Evolutionary conservation across 257 asterid species (phyloP).

Genomic region (Perilla frutescens): DNA sequence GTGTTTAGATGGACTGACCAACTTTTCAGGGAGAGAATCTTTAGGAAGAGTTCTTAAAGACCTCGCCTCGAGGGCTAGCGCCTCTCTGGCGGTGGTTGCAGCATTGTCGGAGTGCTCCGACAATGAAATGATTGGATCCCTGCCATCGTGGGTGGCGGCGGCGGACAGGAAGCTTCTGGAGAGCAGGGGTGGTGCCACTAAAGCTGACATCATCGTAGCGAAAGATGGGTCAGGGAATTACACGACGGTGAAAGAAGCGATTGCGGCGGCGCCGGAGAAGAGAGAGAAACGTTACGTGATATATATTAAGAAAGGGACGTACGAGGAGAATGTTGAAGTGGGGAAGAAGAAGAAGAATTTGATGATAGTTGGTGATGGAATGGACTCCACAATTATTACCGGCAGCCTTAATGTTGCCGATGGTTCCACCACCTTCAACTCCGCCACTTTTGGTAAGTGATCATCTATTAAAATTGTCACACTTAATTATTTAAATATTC

Average conservation of each 20-base stretch:
- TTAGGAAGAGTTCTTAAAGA: slow-evolving; percentile 31
- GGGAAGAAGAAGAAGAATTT: slow-evolving; percentile 44
- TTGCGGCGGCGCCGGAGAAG: slow-evolving; percentile 53
- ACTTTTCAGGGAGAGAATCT: neutral
- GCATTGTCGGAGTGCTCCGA: slow-evolving; percentile 9
- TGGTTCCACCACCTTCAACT: slow-evolving; percentile 58
- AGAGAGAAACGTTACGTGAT: slow-evolving; percentile 47
- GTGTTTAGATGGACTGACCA: slow-evolving; percentile 52
- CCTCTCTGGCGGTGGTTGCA: slow-evolving; percentile 47
- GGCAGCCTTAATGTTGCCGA: slow-evolving; percentile 53
- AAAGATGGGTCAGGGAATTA: slow-evolving; percentile 57
- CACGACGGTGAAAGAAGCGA: slow-evolving; percentile 48
- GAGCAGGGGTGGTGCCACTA: slow-evolving; percentile 28
- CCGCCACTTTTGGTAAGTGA: slow-evolving; percentile 62
- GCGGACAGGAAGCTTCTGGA: slow-evolving; percentile 47
- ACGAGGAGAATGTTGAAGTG: slow-evolving; percentile 58
- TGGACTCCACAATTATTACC: slow-evolving; percentile 49
- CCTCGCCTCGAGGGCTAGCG: slow-evolving; percentile 45
- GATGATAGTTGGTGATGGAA: slow-evolving; percentile 70
- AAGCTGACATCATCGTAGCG: slow-evolving; percentile 52
- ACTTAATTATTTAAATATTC: neutral
- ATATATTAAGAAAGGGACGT: slow-evolving; percentile 54
- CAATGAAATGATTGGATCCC: neutral
- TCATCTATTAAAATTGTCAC: neutral
- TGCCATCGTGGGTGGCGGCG: slow-evolving; percentile 52